Conservation (phyloP, 179 eudicot species). For the Pouteria campechiana region DNA sequence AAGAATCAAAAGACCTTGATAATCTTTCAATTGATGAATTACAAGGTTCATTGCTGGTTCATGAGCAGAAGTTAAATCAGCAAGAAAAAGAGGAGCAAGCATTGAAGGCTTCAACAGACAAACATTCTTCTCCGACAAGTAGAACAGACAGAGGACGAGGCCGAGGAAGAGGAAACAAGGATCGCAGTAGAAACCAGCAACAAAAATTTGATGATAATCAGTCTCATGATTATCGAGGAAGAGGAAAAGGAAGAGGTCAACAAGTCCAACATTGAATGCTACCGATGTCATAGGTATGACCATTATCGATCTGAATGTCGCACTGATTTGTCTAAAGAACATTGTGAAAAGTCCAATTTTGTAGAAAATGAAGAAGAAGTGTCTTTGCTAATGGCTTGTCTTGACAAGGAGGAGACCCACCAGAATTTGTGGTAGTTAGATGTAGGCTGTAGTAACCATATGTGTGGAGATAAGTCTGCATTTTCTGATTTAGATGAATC, state of each 20-base stretch:
- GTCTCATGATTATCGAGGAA: too few relatives aligned
- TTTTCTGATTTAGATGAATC: slow-evolving; percentile 1
- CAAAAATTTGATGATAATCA: neutral
- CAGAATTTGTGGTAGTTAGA: neutral
- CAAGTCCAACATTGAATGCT: slow-evolving; percentile 4
- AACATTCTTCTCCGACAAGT: too few relatives aligned
- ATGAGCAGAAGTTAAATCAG: neutral
- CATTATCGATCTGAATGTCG: slow-evolving; percentile 4
- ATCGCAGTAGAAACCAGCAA: too few relatives aligned
- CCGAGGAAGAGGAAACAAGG: too few relatives aligned
- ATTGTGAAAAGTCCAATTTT: neutral
- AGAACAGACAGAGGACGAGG: too few relatives aligned
- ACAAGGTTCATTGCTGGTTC: neutral
- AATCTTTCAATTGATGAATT: neutral
- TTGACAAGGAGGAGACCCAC: neutral
- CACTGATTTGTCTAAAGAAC: neutral
- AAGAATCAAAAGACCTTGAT: slow-evolving; percentile 1
- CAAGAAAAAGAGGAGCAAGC: neutral
- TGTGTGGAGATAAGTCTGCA: slow-evolving; percentile 1
- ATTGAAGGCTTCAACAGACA: neutral
- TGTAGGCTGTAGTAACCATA: slow-evolving; percentile 7
- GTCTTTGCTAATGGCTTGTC: slow-evolving; percentile 2
- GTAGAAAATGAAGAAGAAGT: slow-evolving; percentile 1
- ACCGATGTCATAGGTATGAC: slow-evolving; percentile 1
- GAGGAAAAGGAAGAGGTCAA: slow-evolving; percentile 1